Percentiles rank a stretch among this genome's conserved stretches.
Evolutionary conservation across 805 yeast genomes (phyloP).

Genomic region (Yamadazyma scolyti): DNA sequence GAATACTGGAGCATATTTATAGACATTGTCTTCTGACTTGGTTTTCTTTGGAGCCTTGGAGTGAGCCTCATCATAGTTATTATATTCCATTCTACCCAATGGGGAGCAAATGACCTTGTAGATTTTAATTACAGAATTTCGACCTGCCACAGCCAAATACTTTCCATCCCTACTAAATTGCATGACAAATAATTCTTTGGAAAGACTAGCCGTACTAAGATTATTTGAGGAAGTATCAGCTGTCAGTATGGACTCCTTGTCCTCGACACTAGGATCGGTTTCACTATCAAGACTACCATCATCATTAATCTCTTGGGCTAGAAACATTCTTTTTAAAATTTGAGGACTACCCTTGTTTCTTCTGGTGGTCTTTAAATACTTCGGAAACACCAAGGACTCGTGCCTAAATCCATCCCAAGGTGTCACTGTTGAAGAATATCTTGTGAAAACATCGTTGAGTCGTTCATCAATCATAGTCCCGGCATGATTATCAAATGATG

Average conservation of each 20-base stretch:
- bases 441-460: background rate
- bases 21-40: constrained; percentile 14
- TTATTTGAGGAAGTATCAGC: background rate
- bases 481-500: background rate
- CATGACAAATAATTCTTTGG: constrained; percentile 64
- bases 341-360: constrained; percentile 45
- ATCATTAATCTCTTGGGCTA: constrained; percentile 59
- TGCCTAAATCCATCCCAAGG: constrained; percentile 28
- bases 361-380: constrained; percentile 48
- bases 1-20: constrained; percentile 71
- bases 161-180: constrained; percentile 78
- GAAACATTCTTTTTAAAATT: constrained; percentile 49
- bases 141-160: constrained; percentile 80
- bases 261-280: constrained; percentile 4
- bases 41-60: constrained; percentile 9
- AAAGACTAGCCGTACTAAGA: background rate
- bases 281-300: too few species aligned
- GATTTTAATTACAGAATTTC: constrained; percentile 61
- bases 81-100: constrained; percentile 54
- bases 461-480: constrained; percentile 2
- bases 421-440: too few species aligned
- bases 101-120: constrained; percentile 83
- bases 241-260: background rate
- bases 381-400: constrained; percentile 48
- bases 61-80: constrained; percentile 15